Conservation (phyloP, 2,329 filamentous ascomycete genomes). For the Xylaria sp. region DNA sequence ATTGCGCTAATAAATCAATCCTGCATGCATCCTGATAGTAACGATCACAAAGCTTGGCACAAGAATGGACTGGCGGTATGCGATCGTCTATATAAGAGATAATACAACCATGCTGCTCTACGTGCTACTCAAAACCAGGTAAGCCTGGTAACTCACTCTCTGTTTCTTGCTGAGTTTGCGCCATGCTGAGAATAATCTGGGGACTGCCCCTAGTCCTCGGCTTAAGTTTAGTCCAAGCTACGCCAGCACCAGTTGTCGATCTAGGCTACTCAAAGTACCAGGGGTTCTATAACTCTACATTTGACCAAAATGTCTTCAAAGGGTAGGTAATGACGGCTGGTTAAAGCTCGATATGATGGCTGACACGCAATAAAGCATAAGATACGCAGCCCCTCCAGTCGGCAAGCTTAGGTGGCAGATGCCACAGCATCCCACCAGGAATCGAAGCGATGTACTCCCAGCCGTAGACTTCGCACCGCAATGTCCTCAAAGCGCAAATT, state of each 20-base stretch:
- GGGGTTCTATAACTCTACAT: constrained; percentile 53
- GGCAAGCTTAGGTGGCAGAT: constrained; percentile 57
- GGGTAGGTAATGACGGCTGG: constrained; percentile 48
- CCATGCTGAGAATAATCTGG: constrained; percentile 24
- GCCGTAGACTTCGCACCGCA: constrained; percentile 47
- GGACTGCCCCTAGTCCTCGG: constrained; percentile 8
- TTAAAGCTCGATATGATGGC: background rate
- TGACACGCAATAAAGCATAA: constrained; percentile 50
- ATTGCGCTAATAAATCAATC: background rate
- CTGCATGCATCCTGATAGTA: background rate
- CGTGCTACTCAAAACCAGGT: background rate
- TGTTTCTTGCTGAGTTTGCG: background rate
- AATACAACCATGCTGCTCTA: background rate
- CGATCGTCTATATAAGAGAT: constrained; percentile 13
- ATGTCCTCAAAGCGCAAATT: constrained; percentile 48
- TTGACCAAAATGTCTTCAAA: constrained; percentile 56
- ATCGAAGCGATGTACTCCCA: constrained; percentile 47
- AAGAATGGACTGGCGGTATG: background rate
- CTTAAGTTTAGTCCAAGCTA: constrained; percentile 21
- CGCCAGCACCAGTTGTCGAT: constrained; percentile 50
- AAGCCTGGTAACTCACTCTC: background rate
- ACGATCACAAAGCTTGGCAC: background rate
- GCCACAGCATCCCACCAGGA: constrained; percentile 48
- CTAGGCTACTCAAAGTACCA: constrained; percentile 58
- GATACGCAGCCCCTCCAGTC: constrained; percentile 56